Evolutionary conservation across 164 flowering plant species (phyloP), one percentile per base, ranked within the genome.

Genomic region (Sextonia rubra): DNA sequence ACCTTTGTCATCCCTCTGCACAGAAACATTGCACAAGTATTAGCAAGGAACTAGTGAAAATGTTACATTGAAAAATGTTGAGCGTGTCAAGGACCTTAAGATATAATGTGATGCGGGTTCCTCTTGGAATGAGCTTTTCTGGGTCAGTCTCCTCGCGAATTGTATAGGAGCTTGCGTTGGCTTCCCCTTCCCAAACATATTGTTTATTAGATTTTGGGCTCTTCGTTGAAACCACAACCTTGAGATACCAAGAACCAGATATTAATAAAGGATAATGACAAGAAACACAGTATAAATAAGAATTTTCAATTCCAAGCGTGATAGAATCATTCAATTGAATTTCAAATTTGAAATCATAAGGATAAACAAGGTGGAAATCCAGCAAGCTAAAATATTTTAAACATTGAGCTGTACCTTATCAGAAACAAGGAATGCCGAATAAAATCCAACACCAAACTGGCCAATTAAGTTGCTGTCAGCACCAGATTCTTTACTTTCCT

Each of bases 361-460:
- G 44, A 37, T 37, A 37, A 37, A 37, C 44, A 5, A 37, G 11
- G 44, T 37, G 44, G 44, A 9, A 37, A 37, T 37, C 44, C 44
- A 37, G 44, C 8, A 9, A 37, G 44, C 44, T 37, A 37, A 37
- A 37, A 37, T 8, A 37, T 5, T 37, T 37, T 37, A 37, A 37
- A 37, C 44, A 37, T 37, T 37, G 44, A 37, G 17, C 27, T 70
- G 69, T 85, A 96, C 99, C 86, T 81, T 77, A 71, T 96, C 99
- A 70, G 99, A 72, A 66, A 96, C 99, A 25, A 96, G 83, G 66
- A 96, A 96, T 5, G 99, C 91, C 61, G 99, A 96, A 84, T 93
- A 96, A 80, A 96, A 96, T 27, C 99, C 99, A 29, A 93, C 99
- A 82, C 99, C 99, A 89, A 96, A 96, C 77, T 96, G 99, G 68